Evolutionary conservation across 805 yeast genomes (phyloP), one percentile per base, ranked within the genome.

Genomic region (Cyberlindnera mycetangii): DNA sequence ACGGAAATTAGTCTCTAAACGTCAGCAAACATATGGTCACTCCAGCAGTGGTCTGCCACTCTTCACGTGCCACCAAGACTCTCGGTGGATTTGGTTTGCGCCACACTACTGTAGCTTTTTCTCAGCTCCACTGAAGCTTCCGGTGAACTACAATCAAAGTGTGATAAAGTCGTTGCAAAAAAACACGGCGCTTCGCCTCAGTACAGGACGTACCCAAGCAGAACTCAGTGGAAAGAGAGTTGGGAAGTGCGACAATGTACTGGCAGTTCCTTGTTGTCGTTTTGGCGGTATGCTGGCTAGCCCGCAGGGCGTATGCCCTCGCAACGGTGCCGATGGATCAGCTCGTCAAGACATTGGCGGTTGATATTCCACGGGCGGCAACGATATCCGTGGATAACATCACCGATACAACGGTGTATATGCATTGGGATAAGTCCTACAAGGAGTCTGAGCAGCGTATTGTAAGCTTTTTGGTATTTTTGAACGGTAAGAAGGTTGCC

Each of bases 281-380:
- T 2, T 17, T 52, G 12, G 60, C 64, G 9, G 42, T 47, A 2
- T 19, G 49, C 15, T 59, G 62, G 62, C 55, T 59, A 7, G 19
- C 45, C 8, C 55, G 39, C 38, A 42, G 64, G 36, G 38, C 49
- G 3, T 55, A 50, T 41, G 27, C 33, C 11, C 44, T 60, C 5
- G 34, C 47, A 3, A 44, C 49, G 2, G 51, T 77, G 2, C 82
- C 85, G 2, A 63, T 74, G 20, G 74, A 71, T 12, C 70, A 68
- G 39, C 62, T 77, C 20, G 68, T 78, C 25, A 67, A 66, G 41
- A 68, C 69, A 27, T 60, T 81, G 32, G 70, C 72, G 50, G 69
- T 79, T 17, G 74, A 73, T 22, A 74, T 81, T 27, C 87, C 87
- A 4, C 73, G 70, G 44, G 67, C 76, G 7, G 83, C 84, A 3